Base-by-base conservation (phyloP, 768 basidiomycete species). In the Kwoniella dejecticola region DNA sequence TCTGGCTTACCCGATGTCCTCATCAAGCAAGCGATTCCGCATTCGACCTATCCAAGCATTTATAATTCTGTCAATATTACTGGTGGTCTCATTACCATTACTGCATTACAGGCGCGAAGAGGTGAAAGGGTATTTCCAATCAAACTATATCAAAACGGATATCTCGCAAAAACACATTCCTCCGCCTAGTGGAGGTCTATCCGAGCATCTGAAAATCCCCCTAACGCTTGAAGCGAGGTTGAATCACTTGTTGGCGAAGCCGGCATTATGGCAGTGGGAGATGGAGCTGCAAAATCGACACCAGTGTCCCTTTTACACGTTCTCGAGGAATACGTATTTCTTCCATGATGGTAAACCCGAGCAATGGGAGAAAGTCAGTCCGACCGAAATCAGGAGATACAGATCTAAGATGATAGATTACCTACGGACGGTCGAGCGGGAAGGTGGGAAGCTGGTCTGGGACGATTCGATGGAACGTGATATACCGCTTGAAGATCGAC, bases 321-420 rank as follows among this genome's bases (percentile, higher is more conserved):
- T 63, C 30, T 66, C 66, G 31, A 48, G 75, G 38, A 68, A 76
- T 53, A 69, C 64, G 21, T 74, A 76, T 60, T 76, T 73, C 49
- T 71, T 70, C 62, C 78, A 75, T 48, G 67, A 70, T 33, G 73
- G 70, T n/a, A 73, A 75, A 54, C 59, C 64, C 5, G 65, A 70
- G 10, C 63, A 71, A 44, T 77, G 76, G 76, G 62, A 68, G 33
- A 27, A 50, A 29, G 38, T 77, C 45, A 45, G 42, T 4, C 59
- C 64, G 42, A 62, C 59, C n/a, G 71, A 74, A 12, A 64, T 77
- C 46, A 63, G 66, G 52, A 31, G 64, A 57, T 74, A 77, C 47
- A 50, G 75, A 24, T 64, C 53, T n/a, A 68, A 65, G 49, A 68
- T 76, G 49, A 64, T 76, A 17, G 67, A 73, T 15, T 66, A 72